Percentiles rank a stretch among this genome's conserved stretches.
phyloP scores from a whole-genome alignment of 306 rosid species.

The Rosa multiflora region DNA sequence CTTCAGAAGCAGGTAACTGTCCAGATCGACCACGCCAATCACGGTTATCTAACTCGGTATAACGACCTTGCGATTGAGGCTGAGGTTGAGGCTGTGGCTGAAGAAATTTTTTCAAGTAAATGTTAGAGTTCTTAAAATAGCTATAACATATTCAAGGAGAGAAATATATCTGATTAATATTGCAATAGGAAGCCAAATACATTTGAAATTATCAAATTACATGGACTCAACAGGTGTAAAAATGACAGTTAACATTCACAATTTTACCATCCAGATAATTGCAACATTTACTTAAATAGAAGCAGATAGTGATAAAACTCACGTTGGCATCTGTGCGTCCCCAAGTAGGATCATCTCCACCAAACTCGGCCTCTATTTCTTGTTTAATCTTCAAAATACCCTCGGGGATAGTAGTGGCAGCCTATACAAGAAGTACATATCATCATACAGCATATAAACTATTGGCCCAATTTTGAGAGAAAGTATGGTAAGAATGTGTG shows the following conservation, averaged over 20 bases:
- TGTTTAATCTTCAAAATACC: constrained; percentile 38
- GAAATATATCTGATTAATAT: background rate
- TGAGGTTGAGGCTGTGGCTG: constrained; percentile 34
- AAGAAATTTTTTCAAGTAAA: background rate
- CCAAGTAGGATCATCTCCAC: constrained; percentile 38
- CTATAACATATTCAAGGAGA: background rate
- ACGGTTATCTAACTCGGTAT: constrained; percentile 39
- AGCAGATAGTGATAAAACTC: constrained; percentile 15
- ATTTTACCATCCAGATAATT: background rate
- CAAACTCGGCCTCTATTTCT: constrained; percentile 39
- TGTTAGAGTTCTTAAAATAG: background rate
- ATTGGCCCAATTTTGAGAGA: background rate
- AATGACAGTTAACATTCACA: background rate
- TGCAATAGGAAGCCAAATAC: too few species aligned
- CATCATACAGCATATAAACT: background rate
- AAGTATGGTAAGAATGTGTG: too few species aligned
- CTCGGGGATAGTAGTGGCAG: constrained; percentile 27
- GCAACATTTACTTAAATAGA: background rate
- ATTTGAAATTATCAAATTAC: too few species aligned
- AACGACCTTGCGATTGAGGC: constrained; percentile 32
- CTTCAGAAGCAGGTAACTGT: constrained; percentile 29
- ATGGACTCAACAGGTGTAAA: too few species aligned
- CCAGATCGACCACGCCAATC: constrained; percentile 47
- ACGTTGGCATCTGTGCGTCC: constrained; percentile 33
- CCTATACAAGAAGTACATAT: constrained; percentile 14